These are phyloP conservation scores for Candida sojae DNA, from an alignment of 1,139 yeast genomes.

Conservation along the genomic window DNA sequence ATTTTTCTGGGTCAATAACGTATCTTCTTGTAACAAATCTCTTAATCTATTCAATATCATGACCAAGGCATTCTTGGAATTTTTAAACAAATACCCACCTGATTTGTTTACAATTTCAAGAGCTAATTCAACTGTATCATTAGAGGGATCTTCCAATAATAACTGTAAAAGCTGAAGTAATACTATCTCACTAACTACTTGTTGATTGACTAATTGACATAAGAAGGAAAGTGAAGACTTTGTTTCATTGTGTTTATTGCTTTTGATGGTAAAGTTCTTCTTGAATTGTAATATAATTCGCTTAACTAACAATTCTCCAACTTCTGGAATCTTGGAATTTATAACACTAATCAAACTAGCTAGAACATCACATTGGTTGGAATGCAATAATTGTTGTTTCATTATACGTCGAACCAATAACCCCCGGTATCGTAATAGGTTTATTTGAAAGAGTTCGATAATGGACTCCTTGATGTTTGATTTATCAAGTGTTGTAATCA, in stretches of 20 bases:
- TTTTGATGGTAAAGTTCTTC: slow-evolving; percentile 50
- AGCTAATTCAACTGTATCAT: slow-evolving; percentile 36
- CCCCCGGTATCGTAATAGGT: slow-evolving; percentile 64
- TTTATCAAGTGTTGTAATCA: slow-evolving; percentile 46
- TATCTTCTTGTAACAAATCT: slow-evolving; percentile 57
- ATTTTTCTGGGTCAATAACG: slow-evolving; percentile 39
- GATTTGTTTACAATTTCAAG: slow-evolving; percentile 24
- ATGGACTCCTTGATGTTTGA: slow-evolving; percentile 51
- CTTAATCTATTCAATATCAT: slow-evolving; percentile 66
- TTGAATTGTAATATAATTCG: slow-evolving; percentile 65
- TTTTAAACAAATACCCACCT: slow-evolving; percentile 24
- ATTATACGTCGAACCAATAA: slow-evolving; percentile 57
- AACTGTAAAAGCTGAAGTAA: slow-evolving; percentile 65
- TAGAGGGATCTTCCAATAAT: slow-evolving; percentile 54
- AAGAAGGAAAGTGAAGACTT: slow-evolving; percentile 50
- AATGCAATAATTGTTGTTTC: slow-evolving; percentile 50
- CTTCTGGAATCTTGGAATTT: slow-evolving; percentile 67
- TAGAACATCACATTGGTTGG: slow-evolving; percentile 47
- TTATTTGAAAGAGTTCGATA: slow-evolving; percentile 51
- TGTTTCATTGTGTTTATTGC: slow-evolving; percentile 37
- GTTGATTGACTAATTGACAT: slow-evolving; percentile 65
- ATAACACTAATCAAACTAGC: slow-evolving; percentile 62
- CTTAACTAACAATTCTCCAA: slow-evolving; percentile 60
- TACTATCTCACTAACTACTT: slow-evolving; percentile 64
- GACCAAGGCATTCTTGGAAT: slow-evolving; percentile 31